phyloP scores from a whole-genome alignment of 1,284 basidiomycete species.

The Bondarzewia mesenterica region DNA sequence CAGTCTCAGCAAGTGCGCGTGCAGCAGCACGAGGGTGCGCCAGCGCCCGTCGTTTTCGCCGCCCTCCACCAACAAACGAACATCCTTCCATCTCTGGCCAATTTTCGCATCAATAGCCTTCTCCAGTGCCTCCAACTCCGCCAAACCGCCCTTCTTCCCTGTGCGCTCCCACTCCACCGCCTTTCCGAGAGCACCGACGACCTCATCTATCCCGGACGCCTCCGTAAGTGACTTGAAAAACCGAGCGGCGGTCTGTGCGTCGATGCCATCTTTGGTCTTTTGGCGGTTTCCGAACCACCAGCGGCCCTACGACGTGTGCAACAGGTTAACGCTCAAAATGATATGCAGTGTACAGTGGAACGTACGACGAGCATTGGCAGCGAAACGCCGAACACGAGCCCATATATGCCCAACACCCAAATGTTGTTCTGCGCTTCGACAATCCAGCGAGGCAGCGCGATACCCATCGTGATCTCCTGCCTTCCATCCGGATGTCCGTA shows the following conservation, averaged over 20 bases:
- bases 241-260: constrained; percentile 75
- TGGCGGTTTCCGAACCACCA: constrained; percentile 98
- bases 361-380: constrained; percentile 81
- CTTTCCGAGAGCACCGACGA: constrained; percentile 69
- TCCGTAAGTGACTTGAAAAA: constrained; percentile 90
- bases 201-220: constrained; percentile 67
- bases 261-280: constrained; percentile 90
- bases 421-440: constrained; percentile 88
- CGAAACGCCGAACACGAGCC: constrained; percentile 77
- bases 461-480: constrained; percentile 92
- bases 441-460: constrained; percentile 93
- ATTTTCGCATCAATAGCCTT: constrained; percentile 41
- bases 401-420: constrained; percentile 88
- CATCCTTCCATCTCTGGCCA: constrained; percentile 44
- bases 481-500: constrained; percentile 97
- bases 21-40: constrained; percentile 69
- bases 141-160: constrained; percentile 13
- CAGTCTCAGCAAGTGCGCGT: constrained; percentile 81
- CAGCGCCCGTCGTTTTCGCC: constrained; percentile 26
- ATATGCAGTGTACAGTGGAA: constrained; percentile 10
- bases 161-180: constrained; percentile 58
- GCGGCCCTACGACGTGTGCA: constrained; percentile 45
- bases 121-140: constrained; percentile 53
- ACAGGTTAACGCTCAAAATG: constrained; percentile 6
- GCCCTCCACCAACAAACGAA: constrained; percentile 31